Evolutionary conservation across 768 basidiomycete genomes (phyloP).

Genomic region (Lentinula boryana): DNA sequence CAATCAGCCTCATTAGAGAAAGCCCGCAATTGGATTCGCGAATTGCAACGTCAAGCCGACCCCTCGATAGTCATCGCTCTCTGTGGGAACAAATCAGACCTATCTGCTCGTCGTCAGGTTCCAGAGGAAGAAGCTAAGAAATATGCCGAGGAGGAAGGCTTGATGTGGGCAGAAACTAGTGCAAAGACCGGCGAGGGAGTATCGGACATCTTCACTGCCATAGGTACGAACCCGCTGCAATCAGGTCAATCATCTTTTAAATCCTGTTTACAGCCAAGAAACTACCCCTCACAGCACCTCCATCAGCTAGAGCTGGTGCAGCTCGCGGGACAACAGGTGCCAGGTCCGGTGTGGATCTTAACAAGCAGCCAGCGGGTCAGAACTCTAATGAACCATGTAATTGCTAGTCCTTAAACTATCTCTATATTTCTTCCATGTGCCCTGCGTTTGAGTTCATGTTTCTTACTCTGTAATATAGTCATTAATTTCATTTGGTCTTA

Average conservation of each 20-base stretch:
- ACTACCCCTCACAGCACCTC: slow-evolving; percentile 74
- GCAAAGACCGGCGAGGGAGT: slow-evolving; percentile 89
- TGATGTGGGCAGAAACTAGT: slow-evolving; percentile 91
- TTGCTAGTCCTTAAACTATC: slow-evolving; percentile 40
- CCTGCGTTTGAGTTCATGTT: slow-evolving; percentile 7
- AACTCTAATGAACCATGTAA: slow-evolving; percentile 68
- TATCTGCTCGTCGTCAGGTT: slow-evolving; percentile 79
- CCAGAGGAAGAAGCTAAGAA: slow-evolving; percentile 86
- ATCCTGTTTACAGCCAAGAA: slow-evolving; percentile 62
- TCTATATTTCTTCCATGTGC: slow-evolving; percentile 8
- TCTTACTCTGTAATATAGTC: not conserved
- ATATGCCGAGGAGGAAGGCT: slow-evolving; percentile 86
- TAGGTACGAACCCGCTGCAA: slow-evolving; percentile 46
- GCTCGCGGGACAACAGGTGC: slow-evolving; percentile 46
- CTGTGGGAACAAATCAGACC: slow-evolving; percentile 93
- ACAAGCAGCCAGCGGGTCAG: slow-evolving; percentile 50
- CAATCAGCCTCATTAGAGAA: slow-evolving; percentile 88
- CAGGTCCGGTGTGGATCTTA: slow-evolving; percentile 74
- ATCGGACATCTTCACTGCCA: slow-evolving; percentile 77
- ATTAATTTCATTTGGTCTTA: not conserved
- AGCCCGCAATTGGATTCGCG: slow-evolving; percentile 93
- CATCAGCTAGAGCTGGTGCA: slow-evolving; percentile 50
- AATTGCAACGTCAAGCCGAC: slow-evolving; percentile 96
- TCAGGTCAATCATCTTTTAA: slow-evolving; percentile 7
- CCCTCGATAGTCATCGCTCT: slow-evolving; percentile 95